Conservation (phyloP, 371 early-diverging fungal species). For the Entomophthora muscae region DNA sequence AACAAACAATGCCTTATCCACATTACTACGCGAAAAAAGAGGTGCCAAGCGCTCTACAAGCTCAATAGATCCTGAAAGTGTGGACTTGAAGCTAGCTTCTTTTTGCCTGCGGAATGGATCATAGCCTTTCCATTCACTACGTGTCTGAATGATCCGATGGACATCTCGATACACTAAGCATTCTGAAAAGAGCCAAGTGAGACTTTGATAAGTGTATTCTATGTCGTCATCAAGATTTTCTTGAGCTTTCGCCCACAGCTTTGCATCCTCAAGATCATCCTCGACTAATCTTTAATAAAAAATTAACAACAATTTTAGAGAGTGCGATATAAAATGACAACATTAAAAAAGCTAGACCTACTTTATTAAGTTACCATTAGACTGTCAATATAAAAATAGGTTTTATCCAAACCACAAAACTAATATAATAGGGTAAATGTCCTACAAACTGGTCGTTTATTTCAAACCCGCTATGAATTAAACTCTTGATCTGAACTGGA, state of each 20-base stretch:
- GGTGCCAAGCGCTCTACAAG: slow-evolving; percentile 20
- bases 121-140: slow-evolving; percentile 38
- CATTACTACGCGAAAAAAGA: slow-evolving; percentile 13
- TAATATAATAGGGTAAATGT: too few species aligned
- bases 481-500: too few species aligned
- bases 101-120: slow-evolving; percentile 64
- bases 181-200: slow-evolving; percentile 65
- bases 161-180: slow-evolving; percentile 71
- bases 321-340: too few species aligned
- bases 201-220: slow-evolving; percentile 37
- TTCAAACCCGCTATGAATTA: too few species aligned
- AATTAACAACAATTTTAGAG: too few species aligned
- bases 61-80: slow-evolving; percentile 30
- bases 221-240: slow-evolving; percentile 25
- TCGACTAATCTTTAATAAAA: slow-evolving; percentile 24
- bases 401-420: too few species aligned
- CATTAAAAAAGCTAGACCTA: too few species aligned
- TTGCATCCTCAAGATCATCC: slow-evolving; percentile 32
- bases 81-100: slow-evolving; percentile 39
- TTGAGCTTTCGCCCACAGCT: slow-evolving; percentile 38
- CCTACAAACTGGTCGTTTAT: too few species aligned
- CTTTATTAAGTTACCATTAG: too few species aligned
- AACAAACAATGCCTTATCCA: slow-evolving; percentile 30
- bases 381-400: too few species aligned
- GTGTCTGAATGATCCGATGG: slow-evolving; percentile 30